These are phyloP conservation scores for Ceratocystis colombiana DNA, from an alignment of 2,329 filamentous ascomycete species.

Conservation along the genomic window DNA sequence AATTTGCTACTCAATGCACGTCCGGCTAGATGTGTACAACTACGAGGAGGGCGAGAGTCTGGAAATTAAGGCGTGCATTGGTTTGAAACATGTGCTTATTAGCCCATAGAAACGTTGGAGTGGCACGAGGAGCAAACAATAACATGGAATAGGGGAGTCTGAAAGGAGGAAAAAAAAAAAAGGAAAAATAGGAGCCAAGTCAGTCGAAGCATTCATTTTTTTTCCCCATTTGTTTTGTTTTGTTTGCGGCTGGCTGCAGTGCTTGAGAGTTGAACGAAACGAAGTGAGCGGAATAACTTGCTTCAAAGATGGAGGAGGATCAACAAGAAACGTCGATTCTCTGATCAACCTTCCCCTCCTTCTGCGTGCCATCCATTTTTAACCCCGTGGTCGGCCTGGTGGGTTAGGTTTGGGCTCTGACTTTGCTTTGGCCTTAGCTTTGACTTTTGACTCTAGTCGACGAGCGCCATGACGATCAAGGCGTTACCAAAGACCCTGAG, in stretches of 20 bases:
- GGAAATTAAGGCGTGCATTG: neutral
- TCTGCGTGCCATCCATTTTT: neutral
- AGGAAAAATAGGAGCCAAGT: too few species aligned
- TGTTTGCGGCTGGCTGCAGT: neutral
- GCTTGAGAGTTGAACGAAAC: too few species aligned
- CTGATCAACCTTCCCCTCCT: too few species aligned
- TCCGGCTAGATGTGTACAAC: neutral
- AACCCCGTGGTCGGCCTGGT: neutral
- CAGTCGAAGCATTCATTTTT: too few species aligned
- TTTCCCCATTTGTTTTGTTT: neutral
- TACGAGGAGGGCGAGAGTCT: neutral
- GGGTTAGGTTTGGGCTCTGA: neutral
- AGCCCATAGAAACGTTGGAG: neutral
- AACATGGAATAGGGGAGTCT: too few species aligned
- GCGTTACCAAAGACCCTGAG: conserved; percentile 1
- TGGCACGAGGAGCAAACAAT: neutral
- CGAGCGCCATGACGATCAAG: neutral
- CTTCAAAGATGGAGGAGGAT: neutral
- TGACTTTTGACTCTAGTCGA: conserved; percentile 3
- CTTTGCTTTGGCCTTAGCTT: conserved; percentile 2
- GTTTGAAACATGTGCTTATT: neutral
- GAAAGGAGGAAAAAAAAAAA: too few species aligned
- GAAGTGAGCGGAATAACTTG: too few species aligned
- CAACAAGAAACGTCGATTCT: neutral
- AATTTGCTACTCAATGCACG: neutral